Base-by-base conservation (phyloP, 2,329 filamentous ascomycete genomes). In the Cyphellophora europaea region DNA sequence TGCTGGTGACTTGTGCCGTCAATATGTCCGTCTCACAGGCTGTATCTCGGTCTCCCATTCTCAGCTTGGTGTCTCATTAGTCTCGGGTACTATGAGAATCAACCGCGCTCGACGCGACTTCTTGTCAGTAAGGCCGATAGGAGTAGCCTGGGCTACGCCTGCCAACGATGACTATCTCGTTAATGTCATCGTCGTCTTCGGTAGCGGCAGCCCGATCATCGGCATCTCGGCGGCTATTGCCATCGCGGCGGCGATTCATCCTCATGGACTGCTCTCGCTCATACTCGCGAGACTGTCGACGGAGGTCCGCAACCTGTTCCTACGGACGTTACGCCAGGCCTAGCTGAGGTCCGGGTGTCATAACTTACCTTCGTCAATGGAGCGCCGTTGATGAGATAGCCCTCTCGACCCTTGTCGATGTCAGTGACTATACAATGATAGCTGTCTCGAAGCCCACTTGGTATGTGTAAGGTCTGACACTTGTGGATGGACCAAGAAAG, bases 271-370 rank as follows among this genome's bases (percentile, higher is more conserved):
- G 63, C 40, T 67, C 62, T 33, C 53, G 54, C 46, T 68, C 65
- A 44, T 67, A 68, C 43, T 66, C 61, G 33, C 58, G 51, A 8
- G 64, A 67, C 53, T 67, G 61, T 17, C 52, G 50, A 33, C 57
- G 56, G n/a, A 68, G 54, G 41, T 68, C 65, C 39, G 66, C 59
- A 41, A 68, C 67, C 62, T 68, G 65, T 49, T 62, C 56, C 65
- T 68, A 41, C 10, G 36, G 8, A 33, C 14, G 30, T 6, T 30
- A 12, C n/a, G 4, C 3, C 5, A 27, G 6, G 14, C n/a, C 33
- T 45, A 41, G 40, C 43, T 27, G 21, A 33, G 4, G 15, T 12
- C 23, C 3, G 14, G n/a, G 3, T 27, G 14, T 6, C 14, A n/a
- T 17, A 2, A 18, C 49, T 36, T 49, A 67, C 65, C 53, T 63